Percentiles rank a stretch among this genome's conserved stretches.
Conservation (phyloP, 2,329 filamentous ascomycete species). For the Didymellaceae sp. region DNA sequence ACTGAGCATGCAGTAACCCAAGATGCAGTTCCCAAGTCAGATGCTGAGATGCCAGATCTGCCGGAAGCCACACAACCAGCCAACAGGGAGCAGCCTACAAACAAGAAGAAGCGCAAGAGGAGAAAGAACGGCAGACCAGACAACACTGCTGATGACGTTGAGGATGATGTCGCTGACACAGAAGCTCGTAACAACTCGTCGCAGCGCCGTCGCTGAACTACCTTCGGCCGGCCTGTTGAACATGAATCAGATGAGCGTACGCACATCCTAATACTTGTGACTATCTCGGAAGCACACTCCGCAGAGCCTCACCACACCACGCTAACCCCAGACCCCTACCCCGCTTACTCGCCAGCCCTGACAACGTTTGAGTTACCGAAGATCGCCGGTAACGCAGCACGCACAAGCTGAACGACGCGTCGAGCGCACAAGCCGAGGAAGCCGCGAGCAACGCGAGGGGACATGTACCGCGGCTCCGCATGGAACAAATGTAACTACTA, state of each 20-base stretch:
- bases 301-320: conserved; percentile 6
- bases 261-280: too few relatives aligned
- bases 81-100: conserved; percentile 10
- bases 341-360: conserved; percentile 32
- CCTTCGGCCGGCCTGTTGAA: too few relatives aligned
- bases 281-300: neutral
- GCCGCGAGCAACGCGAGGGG: neutral
- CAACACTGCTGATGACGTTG: neutral
- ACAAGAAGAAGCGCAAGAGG: conserved; percentile 34
- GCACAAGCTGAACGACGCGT: conserved; percentile 1
- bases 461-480: neutral
- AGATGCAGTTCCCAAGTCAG: neutral
- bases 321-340: conserved; percentile 22
- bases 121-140: conserved; percentile 22
- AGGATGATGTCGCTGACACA: conserved; percentile 14
- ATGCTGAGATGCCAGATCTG: conserved; percentile 1
- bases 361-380: conserved; percentile 29
- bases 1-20: neutral
- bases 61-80: conserved; percentile 4
- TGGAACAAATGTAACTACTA: neutral
- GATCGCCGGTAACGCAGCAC: conserved; percentile 15
- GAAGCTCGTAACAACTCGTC: too few relatives aligned
- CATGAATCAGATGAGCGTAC: too few relatives aligned
- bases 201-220: conserved; percentile 27
- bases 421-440: conserved; percentile 8